Conservation (phyloP, 2,329 filamentous ascomycete species). For the Xylariales sp. region DNA sequence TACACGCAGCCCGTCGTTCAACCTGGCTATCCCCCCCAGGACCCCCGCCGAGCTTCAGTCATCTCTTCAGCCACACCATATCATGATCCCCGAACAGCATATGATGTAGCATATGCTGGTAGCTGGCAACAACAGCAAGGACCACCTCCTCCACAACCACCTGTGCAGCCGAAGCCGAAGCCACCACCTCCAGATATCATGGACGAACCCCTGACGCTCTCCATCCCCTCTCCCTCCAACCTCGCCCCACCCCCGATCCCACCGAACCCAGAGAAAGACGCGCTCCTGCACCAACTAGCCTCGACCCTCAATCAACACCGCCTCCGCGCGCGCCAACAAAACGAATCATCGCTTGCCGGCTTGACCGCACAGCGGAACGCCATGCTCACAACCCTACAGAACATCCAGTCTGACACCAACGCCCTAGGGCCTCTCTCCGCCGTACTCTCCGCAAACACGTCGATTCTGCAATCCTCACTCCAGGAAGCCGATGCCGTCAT, state of each 20-base stretch:
- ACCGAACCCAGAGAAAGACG: constrained; percentile 93
- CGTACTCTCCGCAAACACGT: constrained; percentile 70
- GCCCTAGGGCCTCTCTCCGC: constrained; percentile 66
- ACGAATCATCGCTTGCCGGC: constrained; percentile 67
- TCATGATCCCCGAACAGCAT: constrained; percentile 12
- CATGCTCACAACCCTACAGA: constrained; percentile 63
- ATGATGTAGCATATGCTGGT: constrained; percentile 15
- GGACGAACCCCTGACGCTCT: constrained; percentile 51
- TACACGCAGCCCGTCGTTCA: constrained; percentile 18
- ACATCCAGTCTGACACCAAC: constrained; percentile 68
- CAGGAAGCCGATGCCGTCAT: constrained; percentile 75
- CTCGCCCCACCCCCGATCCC: constrained; percentile 78
- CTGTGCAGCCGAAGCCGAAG: constrained; percentile 28
- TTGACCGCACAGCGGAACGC: constrained; percentile 75
- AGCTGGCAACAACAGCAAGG: constrained; percentile 22
- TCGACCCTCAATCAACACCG: constrained; percentile 65
- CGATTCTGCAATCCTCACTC: constrained; percentile 72
- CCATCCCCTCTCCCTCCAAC: constrained; percentile 42
- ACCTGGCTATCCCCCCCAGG: constrained; percentile 17
- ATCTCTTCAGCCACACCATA: constrained; percentile 15
- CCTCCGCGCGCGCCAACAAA: constrained; percentile 64
- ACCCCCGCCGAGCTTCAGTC: constrained; percentile 15
- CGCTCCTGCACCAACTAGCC: constrained; percentile 72
- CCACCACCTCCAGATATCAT: constrained; percentile 50
- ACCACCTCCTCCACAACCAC: constrained; percentile 14